phyloP scores from a whole-genome alignment of 2,329 filamentous ascomycete species.

The Aphanocladium album region DNA sequence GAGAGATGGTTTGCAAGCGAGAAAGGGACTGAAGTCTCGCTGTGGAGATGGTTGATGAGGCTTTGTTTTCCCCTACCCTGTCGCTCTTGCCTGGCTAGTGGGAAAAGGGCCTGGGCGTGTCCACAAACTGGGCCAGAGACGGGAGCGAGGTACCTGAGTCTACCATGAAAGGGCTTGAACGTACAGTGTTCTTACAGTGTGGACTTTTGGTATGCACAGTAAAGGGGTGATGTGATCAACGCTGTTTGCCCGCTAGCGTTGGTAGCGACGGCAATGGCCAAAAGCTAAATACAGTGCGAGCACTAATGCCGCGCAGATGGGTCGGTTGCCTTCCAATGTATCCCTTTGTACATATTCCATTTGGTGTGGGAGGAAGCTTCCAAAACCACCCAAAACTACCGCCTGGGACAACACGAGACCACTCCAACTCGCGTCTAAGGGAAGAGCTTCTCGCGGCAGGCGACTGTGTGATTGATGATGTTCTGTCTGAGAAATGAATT shows the following conservation, averaged over 20 bases:
- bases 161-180: background rate
- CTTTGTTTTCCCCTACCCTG: constrained; percentile 38
- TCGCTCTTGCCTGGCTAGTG: constrained; percentile 25
- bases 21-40: constrained; percentile 22
- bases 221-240: background rate
- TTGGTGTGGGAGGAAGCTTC: constrained; percentile 5
- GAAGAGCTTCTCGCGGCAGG: background rate
- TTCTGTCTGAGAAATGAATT: background rate
- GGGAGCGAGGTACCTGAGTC: constrained; percentile 15
- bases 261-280: background rate
- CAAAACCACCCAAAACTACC: constrained; percentile 10
- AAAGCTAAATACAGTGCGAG: background rate
- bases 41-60: constrained; percentile 34
- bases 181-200: background rate
- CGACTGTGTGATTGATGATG: background rate
- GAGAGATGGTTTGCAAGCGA: constrained; percentile 21
- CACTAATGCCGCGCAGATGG: background rate
- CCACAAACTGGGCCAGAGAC: constrained; percentile 13
- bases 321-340: background rate
- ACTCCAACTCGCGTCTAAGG: background rate
- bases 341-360: background rate
- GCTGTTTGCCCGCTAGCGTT: too few relatives aligned
- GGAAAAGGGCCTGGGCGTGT: constrained; percentile 24
- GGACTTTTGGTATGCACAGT: background rate
- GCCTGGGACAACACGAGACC: constrained; percentile 10